Evolutionary conservation across 441 rosid genomes (phyloP).

Genomic region (Theobroma grandiflorum): DNA sequence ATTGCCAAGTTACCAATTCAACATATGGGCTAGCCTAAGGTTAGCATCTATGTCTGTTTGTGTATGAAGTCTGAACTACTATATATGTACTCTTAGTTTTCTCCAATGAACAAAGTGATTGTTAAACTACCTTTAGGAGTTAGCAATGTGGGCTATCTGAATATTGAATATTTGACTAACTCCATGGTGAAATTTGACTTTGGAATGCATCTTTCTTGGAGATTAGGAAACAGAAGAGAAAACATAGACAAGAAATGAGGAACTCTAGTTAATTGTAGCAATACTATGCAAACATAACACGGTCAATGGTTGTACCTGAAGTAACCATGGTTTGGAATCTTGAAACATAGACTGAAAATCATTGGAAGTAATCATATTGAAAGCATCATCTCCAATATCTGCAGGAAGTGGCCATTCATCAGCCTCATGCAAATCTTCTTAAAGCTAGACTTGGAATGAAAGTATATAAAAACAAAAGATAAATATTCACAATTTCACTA

Average conservation of each 20-base stretch:
- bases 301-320: constrained; percentile 60
- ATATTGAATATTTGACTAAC: background rate
- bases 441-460: background rate
- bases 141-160: background rate
- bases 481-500: constrained; percentile 39
- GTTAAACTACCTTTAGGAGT: background rate
- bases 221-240: background rate
- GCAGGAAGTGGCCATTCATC: constrained; percentile 22
- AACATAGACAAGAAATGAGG: background rate
- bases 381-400: constrained; percentile 61
- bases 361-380: constrained; percentile 59
- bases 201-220: background rate
- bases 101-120: background rate
- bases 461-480: constrained; percentile 19
- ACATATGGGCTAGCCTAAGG: background rate
- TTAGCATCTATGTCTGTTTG: background rate
- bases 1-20: background rate
- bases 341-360: constrained; percentile 53
- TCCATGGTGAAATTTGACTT: background rate
- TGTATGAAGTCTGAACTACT: constrained; percentile 6
- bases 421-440: constrained; percentile 12
- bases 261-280: background rate
- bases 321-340: constrained; percentile 74
- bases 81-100: background rate
- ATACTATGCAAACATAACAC: background rate